Conservation (phyloP, 2,329 filamentous ascomycete genomes). For the Daldinia sp. region DNA sequence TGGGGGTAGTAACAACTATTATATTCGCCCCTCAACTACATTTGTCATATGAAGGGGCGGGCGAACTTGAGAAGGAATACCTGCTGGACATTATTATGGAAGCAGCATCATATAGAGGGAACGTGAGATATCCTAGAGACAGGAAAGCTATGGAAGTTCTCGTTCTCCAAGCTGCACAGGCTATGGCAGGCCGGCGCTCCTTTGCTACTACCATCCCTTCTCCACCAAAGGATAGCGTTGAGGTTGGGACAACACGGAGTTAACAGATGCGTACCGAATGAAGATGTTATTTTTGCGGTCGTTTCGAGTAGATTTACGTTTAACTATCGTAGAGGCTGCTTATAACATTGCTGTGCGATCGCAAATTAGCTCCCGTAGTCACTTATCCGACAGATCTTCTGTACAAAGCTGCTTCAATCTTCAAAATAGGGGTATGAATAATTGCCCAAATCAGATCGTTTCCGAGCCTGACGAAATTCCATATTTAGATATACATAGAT, state of each 20-base stretch:
- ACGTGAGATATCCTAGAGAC: constrained; percentile 18
- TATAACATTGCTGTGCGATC: no score
- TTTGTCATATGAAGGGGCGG: constrained; percentile 30
- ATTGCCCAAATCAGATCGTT: not conserved
- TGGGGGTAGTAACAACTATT: constrained; percentile 15
- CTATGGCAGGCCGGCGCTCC: constrained; percentile 19
- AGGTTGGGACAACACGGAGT: not conserved
- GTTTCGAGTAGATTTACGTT: not conserved
- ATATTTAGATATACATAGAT: not conserved
- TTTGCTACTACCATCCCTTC: constrained; percentile 12
- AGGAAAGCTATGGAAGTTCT: constrained; percentile 4
- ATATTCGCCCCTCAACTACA: constrained; percentile 11
- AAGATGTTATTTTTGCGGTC: not conserved
- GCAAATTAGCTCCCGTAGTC: no score
- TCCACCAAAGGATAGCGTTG: not conserved
- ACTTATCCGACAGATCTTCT: no score
- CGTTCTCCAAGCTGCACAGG: constrained; percentile 21
- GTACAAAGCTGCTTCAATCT: no score
- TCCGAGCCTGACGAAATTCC: not conserved
- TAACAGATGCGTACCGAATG: not conserved
- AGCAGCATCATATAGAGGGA: constrained; percentile 11
- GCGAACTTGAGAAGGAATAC: constrained; percentile 28
- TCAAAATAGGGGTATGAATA: not conserved
- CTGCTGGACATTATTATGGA: constrained; percentile 24
- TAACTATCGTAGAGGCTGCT: no score